Evolutionary conservation across 2,329 filamentous ascomycete species (phyloP), one percentile per base, ranked within the genome.

Genomic region (Bisporella sp.): DNA sequence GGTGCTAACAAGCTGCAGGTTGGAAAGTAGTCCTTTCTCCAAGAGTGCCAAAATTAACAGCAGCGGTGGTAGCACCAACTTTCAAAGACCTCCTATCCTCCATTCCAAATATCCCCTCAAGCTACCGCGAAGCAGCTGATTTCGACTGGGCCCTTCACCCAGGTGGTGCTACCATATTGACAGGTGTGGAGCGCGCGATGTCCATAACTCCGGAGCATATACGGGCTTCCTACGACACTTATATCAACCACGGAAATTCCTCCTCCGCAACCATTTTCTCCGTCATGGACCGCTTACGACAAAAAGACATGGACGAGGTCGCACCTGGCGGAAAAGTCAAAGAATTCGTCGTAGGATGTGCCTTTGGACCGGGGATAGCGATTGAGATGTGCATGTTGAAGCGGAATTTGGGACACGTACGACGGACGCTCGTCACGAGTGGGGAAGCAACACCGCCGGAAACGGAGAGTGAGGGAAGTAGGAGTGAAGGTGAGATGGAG

Each of bases 101-200:
- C 6, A 62, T 77, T 28, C 67, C 60, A 49, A 62, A 67, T 1
- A 65, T 81, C 3, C 75, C 78, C 1, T 60, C 64, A 5, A 59
- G 65, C 6, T 76, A 75, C 58, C 61, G 64, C n/a, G 56, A 63
- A 0, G 70, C 82, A 0, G 64, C 71, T 0, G 78, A 84, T 52
- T 86, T 85, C 56, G 84, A 88, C 69, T 88, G 84, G 84, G 84
- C 83, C 1, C 76, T 88, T 62, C 84, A 88, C 58, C 84, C 84
- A 0, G 84, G 84, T 4, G 84, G 84, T 13, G 73, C 80, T 1
- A 81, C 82, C 1, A 85, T 88, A 41, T 69, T 88, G 2, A 74
- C 79, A 0, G 81, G 82, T 0, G 79, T 84, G 1, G 78, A 86
- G 63, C 69, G 69, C 41, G 72, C 70, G 1, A 73, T 88, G 71